phyloP scores from a whole-genome alignment of 179 eudicot genomes.

The Spinacia oleracea region DNA sequence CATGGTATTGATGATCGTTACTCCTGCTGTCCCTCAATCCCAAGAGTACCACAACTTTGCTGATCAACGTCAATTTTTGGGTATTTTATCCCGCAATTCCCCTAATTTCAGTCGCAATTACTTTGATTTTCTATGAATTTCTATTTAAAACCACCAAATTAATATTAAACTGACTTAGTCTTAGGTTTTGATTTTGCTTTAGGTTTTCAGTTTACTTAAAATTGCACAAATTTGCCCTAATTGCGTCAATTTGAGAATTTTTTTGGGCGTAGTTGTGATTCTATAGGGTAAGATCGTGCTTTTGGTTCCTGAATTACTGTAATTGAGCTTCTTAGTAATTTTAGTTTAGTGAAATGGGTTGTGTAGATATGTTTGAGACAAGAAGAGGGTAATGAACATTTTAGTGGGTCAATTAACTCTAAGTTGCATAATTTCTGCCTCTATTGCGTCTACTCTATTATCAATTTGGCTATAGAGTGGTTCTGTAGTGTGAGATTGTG shows the following conservation, averaged over 20 bases:
- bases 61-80: constrained; percentile 71
- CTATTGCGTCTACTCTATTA: too few relatives aligned
- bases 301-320: neutral
- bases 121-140: neutral
- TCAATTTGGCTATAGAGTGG: too few relatives aligned
- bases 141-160: neutral
- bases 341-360: neutral
- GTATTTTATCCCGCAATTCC: constrained; percentile 26
- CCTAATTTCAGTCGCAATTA: neutral
- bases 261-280: neutral
- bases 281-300: neutral
- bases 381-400: neutral
- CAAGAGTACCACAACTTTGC: constrained; percentile 83
- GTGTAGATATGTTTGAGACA: neutral
- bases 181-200: neutral
- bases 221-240: neutral
- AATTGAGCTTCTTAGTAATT: too few relatives aligned
- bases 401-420: neutral
- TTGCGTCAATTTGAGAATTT: neutral
- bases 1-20: constrained; percentile 65
- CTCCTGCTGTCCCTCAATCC: constrained; percentile 80
- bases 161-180: neutral
- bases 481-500: too few relatives aligned
- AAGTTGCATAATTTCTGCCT: neutral
- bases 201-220: neutral